Conservation (phyloP, 192 early-diverging fungal species). For the Coemansia asiatica region DNA sequence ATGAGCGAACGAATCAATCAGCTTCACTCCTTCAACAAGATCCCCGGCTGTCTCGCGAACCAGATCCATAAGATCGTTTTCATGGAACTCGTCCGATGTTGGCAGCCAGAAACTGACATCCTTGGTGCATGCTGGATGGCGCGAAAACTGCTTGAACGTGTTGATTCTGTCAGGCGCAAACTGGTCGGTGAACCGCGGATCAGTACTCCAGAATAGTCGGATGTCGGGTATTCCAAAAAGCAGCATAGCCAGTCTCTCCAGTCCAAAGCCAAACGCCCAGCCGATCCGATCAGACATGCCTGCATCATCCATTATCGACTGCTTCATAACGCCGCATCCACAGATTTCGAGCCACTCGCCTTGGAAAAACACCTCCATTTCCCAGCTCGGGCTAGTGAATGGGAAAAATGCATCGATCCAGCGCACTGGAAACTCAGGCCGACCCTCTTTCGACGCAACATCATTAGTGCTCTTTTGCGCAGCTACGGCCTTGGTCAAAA, state of each 20-base stretch:
- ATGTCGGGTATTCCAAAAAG: slow-evolving; percentile 95
- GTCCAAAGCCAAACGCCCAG: slow-evolving; percentile 98
- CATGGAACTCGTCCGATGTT: slow-evolving; percentile 64
- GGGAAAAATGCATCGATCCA: slow-evolving; percentile 97
- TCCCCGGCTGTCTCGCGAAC: slow-evolving; percentile 92
- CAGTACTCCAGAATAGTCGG: slow-evolving; percentile 91
- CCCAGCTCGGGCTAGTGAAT: slow-evolving; percentile 95
- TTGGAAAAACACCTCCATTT: slow-evolving; percentile 92
- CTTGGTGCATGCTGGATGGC: slow-evolving; percentile 89
- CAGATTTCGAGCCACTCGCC: slow-evolving; percentile 93
- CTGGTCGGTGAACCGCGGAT: slow-evolving; percentile 82
- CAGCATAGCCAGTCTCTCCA: slow-evolving; percentile 95
- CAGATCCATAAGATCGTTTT: slow-evolving; percentile 92
- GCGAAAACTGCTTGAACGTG: slow-evolving; percentile 84
- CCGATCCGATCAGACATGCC: slow-evolving; percentile 76
- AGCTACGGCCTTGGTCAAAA: slow-evolving; percentile 60
- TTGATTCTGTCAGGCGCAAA: slow-evolving; percentile 69
- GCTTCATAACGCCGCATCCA: slow-evolving; percentile 91
- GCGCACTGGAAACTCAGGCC: slow-evolving; percentile 68
- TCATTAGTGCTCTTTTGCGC: slow-evolving; percentile 15
- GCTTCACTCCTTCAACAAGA: slow-evolving; percentile 81
- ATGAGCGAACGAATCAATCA: slow-evolving; percentile 89
- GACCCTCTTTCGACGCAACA: neutral
- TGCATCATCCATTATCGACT: slow-evolving; percentile 72
- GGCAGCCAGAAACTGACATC: slow-evolving; percentile 93